Base-by-base conservation (phyloP, 768 basidiomycete genomes). In the Suillus placidus region DNA sequence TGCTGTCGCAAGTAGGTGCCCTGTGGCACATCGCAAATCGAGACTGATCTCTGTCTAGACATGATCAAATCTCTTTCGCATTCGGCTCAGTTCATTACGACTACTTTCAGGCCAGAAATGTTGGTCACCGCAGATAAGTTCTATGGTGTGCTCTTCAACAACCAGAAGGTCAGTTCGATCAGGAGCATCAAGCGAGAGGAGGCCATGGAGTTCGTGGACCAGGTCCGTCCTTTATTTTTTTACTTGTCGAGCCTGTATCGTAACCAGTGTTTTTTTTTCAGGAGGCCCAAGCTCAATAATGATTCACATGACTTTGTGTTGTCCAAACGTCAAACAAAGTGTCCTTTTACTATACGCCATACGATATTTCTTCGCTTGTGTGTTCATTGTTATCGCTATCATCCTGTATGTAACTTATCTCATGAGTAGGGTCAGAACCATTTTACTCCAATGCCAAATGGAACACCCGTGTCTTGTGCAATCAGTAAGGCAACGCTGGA, bases 61-160 rank as follows among this genome's bases (percentile, higher is more conserved):
- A 99, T 99, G 97, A 99, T 99, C 69, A 89, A 95, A 75, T 92
- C 92, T 14, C 84, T 99, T 20, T 85, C 96, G 0, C 83, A 87
- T 7, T 90, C 88, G 0, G 97, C 92, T 0, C 97, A 99, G 76
- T 99, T 98, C 79, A 96, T 99, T 74, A 97, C 94, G 38, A 99
- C 97, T 2, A 99, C 97, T 3, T 99, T 99, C 87, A 86, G 96
- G 65, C 93, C 96, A 0, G 97, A 99, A 80, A 95, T 99, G 92
- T 82, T 99, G 65, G 92, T 93, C 3, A 91, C 92, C 0, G 95
- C 96, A 0, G 96, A 98, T 77, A 95, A 97, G 74, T 98, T 97
- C 76, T 98, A 98, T 68, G 97, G 97, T 16, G 97, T 99, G 12
- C 79, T 97, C 66, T 98, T 97, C 81, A 94, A 97, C 77, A 94